Conservation (phyloP, 179 eudicot species). For the Camellia oleifera region DNA sequence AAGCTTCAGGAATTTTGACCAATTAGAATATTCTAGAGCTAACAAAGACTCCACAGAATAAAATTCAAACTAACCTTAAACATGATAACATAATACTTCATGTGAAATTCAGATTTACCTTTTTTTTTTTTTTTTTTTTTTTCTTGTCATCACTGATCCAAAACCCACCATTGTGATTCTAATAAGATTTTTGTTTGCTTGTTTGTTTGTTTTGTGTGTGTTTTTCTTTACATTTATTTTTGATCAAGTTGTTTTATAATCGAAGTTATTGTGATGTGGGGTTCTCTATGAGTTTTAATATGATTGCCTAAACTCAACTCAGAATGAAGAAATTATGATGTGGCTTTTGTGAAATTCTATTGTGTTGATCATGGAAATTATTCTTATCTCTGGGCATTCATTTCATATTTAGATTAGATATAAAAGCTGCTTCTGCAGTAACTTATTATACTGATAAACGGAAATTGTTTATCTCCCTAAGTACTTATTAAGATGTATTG, state of each 20-base stretch:
- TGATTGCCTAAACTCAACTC: too few relatives aligned
- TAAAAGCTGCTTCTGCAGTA: conserved; percentile 2
- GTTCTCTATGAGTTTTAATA: not conserved
- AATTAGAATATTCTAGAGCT: too few relatives aligned
- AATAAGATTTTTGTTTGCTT: not conserved
- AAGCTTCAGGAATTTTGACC: too few relatives aligned
- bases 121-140: too few relatives aligned
- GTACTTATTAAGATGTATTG: not conserved
- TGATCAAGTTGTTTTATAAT: not conserved
- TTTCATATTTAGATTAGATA: not conserved
- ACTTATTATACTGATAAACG: not conserved
- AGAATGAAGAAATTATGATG: not conserved
- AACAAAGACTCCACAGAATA: too few relatives aligned
- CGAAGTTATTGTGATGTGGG: not conserved
- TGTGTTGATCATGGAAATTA: not conserved
- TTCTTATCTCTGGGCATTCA: not conserved
- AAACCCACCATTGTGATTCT: not conserved
- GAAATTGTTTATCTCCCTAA: not conserved
- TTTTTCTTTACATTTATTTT: too few relatives aligned
- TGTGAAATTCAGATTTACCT: too few relatives aligned
- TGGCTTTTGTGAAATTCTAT: not conserved
- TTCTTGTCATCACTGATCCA: not conserved
- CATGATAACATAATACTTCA: too few relatives aligned
- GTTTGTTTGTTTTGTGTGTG: not conserved
- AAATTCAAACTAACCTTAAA: too few relatives aligned